Evolutionary conservation across 2,329 filamentous ascomycete species (phyloP).

Genomic region (Penicillium sp.): DNA sequence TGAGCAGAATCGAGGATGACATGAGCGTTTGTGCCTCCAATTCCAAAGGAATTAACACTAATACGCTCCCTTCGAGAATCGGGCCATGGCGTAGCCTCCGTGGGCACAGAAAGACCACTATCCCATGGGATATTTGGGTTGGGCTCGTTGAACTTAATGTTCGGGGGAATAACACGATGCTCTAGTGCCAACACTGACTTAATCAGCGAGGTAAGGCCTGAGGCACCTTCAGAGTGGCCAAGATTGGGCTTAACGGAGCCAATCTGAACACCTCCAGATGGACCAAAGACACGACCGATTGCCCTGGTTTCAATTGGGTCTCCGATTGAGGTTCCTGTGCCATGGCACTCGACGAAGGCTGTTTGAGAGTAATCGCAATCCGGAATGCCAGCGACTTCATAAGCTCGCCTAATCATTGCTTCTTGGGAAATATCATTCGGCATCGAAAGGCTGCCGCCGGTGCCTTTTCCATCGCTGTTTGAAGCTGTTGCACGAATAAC

Average conservation of each 20-base stretch:
- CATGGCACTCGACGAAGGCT: slow-evolving; percentile 17
- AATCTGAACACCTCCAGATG: not conserved
- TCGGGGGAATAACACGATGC: slow-evolving; percentile 25
- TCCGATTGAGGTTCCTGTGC: slow-evolving; percentile 15
- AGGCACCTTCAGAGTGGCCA: slow-evolving; percentile 49
- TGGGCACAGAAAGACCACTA: slow-evolving; percentile 4
- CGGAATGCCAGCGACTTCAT: slow-evolving; percentile 3
- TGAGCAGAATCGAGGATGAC: slow-evolving; percentile 5
- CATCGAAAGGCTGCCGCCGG: not conserved
- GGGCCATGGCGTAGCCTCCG: slow-evolving; percentile 12
- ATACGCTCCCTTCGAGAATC: slow-evolving; percentile 3
- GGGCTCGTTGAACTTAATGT: slow-evolving; percentile 29
- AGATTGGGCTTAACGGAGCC: slow-evolving; percentile 39
- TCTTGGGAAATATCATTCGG: slow-evolving; percentile 1
- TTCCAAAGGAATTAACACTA: slow-evolving; percentile 22
- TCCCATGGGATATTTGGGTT: slow-evolving; percentile 24
- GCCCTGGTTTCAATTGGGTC: slow-evolving; percentile 9
- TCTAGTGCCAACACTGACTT: slow-evolving; percentile 48
- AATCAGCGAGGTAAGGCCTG: slow-evolving; percentile 46
- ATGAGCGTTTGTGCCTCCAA: slow-evolving; percentile 24
- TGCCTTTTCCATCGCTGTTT: slow-evolving; percentile 23
- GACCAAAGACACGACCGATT: slow-evolving; percentile 7
- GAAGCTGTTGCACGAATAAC: slow-evolving; percentile 27
- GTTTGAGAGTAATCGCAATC: slow-evolving; percentile 9
- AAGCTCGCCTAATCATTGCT: slow-evolving; percentile 2